A percentile compares a stretch with the other conserved stretches of the same genome.
Conservation (phyloP, 768 basidiomycete genomes). For the Agaricus subrufescens region DNA sequence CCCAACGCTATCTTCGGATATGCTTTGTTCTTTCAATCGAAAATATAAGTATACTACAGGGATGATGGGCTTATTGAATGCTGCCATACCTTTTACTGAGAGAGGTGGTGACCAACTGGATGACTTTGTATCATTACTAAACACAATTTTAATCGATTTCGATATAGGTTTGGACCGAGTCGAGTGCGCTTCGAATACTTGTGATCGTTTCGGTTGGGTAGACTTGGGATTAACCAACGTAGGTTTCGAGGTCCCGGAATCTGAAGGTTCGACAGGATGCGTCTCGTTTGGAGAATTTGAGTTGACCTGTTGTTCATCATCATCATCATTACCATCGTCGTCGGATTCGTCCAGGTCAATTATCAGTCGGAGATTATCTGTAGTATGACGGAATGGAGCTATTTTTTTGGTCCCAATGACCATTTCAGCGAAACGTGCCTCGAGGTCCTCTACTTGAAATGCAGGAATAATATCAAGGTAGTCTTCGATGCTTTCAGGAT, state of each 20-base stretch:
- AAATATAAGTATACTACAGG: no score
- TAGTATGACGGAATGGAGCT: not conserved
- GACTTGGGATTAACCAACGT: not conserved
- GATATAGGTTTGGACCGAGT: not conserved
- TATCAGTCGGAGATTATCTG: not conserved
- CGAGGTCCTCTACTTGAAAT: not conserved
- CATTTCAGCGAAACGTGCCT: conserved; percentile 1
- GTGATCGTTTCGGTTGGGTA: not conserved
- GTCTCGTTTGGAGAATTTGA: not conserved
- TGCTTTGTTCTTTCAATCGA: no score
- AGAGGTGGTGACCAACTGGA: no score
- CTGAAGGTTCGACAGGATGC: not conserved
- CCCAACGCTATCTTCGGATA: no score
- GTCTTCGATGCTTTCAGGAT: not conserved
- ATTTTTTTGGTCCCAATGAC: not conserved
- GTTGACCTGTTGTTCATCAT: not conserved
- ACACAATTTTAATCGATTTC: no score
- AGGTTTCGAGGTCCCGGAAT: not conserved
- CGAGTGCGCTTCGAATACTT: not conserved
- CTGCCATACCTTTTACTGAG: no score
- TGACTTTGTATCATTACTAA: no score
- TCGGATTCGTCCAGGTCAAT: conserved; percentile 1
- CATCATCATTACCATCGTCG: not conserved
- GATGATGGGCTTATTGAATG: no score
- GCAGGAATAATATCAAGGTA: not conserved